Conservation (phyloP, 2,329 filamentous ascomycete species). For the Trichoderma simmonsii region DNA sequence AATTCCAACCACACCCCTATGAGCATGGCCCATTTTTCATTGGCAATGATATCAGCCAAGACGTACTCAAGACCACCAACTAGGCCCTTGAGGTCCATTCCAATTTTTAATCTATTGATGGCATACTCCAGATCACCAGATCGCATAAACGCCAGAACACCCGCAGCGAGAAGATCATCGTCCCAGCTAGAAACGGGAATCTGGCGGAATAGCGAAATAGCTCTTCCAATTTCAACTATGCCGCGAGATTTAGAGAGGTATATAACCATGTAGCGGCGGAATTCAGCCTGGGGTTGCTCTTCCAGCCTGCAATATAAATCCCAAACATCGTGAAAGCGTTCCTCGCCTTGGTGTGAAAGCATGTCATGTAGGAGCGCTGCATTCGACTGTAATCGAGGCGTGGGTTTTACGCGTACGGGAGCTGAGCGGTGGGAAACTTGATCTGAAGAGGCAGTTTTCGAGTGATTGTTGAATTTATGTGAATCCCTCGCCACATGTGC, state of each 20-base stretch:
- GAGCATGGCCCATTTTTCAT: slow-evolving; percentile 35
- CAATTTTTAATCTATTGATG: slow-evolving; percentile 38
- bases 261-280: slow-evolving; percentile 36
- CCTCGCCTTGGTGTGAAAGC: slow-evolving; percentile 25
- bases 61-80: slow-evolving; percentile 44
- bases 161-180: slow-evolving; percentile 38
- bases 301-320: slow-evolving; percentile 40
- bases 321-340: slow-evolving; percentile 44
- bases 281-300: slow-evolving; percentile 27
- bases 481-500: not conserved
- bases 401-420: not conserved
- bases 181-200: slow-evolving; percentile 40
- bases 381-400: not conserved
- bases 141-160: slow-evolving; percentile 41
- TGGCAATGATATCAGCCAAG: slow-evolving; percentile 39
- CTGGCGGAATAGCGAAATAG: slow-evolving; percentile 43
- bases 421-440: not conserved
- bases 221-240: slow-evolving; percentile 44
- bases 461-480: not conserved
- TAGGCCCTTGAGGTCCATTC: slow-evolving; percentile 34
- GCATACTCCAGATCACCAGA: slow-evolving; percentile 40
- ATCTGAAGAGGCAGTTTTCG: not conserved
- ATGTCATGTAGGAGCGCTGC: slow-evolving; percentile 20
- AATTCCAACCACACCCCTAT: slow-evolving; percentile 39
- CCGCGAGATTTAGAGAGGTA: slow-evolving; percentile 44